phyloP scores from a whole-genome alignment of 208 protist species.

The Wallacemonas sp. region DNA sequence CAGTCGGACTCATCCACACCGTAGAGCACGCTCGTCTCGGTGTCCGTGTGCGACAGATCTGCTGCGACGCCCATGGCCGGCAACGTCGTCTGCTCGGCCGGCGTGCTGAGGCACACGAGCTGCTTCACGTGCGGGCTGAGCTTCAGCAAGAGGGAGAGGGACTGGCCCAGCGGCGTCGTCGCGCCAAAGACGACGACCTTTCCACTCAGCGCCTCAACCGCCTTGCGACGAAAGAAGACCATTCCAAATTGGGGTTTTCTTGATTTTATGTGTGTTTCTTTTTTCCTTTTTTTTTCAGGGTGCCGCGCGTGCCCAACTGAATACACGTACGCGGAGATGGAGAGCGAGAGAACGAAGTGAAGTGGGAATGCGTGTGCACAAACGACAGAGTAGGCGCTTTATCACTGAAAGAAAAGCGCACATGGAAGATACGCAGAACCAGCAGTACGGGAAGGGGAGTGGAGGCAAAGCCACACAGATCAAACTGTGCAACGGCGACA shows the following conservation, averaged over 20 bases:
- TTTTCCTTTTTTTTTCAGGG: no score
- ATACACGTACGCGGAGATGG: no score
- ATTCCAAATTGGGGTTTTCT: background rate
- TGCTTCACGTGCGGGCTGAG: slow-evolving; percentile 71
- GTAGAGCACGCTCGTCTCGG: slow-evolving; percentile 33
- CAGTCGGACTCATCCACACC: slow-evolving; percentile 49
- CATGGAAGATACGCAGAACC: no score
- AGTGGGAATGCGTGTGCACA: no score
- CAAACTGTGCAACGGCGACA: no score
- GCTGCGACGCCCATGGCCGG: slow-evolving; percentile 57
- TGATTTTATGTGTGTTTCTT: slow-evolving; percentile 8
- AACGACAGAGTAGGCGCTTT: no score
- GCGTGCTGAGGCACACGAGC: slow-evolving; percentile 77
- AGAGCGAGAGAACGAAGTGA: no score
- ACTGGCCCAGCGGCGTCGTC: slow-evolving; percentile 91
- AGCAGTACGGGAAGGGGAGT: no score
- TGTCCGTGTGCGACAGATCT: slow-evolving; percentile 86
- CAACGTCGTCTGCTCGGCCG: slow-evolving; percentile 20
- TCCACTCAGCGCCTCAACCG: slow-evolving; percentile 17
- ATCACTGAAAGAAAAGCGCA: no score
- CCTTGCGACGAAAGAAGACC: slow-evolving; percentile 37
- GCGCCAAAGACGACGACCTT: slow-evolving; percentile 93
- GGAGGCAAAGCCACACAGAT: no score
- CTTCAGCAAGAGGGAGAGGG: slow-evolving; percentile 93
- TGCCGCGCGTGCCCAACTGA: no score